Evolutionary conservation across 805 yeast genomes (phyloP).

Genomic region (Kuraishia borneana): DNA sequence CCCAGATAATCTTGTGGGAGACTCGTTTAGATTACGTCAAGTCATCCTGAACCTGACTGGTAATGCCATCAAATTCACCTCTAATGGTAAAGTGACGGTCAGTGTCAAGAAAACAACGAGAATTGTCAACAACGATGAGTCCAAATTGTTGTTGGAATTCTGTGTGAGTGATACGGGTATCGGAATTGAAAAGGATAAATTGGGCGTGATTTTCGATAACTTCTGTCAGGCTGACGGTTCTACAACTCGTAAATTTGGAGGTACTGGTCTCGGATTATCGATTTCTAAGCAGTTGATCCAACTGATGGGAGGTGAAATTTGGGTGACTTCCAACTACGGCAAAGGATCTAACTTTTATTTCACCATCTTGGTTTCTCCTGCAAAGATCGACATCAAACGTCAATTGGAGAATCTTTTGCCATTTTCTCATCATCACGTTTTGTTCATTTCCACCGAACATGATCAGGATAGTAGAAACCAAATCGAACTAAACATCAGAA

Average conservation of each 20-base stretch:
- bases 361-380: slow-evolving; percentile 70
- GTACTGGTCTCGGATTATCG: slow-evolving; percentile 83
- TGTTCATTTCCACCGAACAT: slow-evolving; percentile 62
- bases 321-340: slow-evolving; percentile 79
- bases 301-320: slow-evolving; percentile 87
- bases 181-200: slow-evolving; percentile 77
- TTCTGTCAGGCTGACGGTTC: slow-evolving; percentile 94
- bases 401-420: slow-evolving; percentile 63
- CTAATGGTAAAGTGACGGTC: slow-evolving; percentile 69
- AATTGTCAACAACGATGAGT: slow-evolving; percentile 24
- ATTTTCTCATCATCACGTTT: slow-evolving; percentile 56
- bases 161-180: slow-evolving; percentile 89
- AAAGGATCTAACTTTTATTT: slow-evolving; percentile 77
- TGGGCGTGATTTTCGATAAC: slow-evolving; percentile 78
- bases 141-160: slow-evolving; percentile 53
- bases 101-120: slow-evolving; percentile 48
- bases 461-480: slow-evolving; percentile 35
- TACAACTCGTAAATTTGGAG: slow-evolving; percentile 86
- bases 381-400: slow-evolving; percentile 46
- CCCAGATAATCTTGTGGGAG: slow-evolving; percentile 82
- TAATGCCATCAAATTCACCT: slow-evolving; percentile 83
- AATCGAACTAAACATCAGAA: slow-evolving; percentile 37
- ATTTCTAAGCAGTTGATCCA: slow-evolving; percentile 82
- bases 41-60: slow-evolving; percentile 82
- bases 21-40: slow-evolving; percentile 79